Percentiles rank a stretch among this genome's conserved stretches.
Conservation (phyloP, 2,329 filamentous ascomycete genomes). For the Colletotrichum simmondsii region DNA sequence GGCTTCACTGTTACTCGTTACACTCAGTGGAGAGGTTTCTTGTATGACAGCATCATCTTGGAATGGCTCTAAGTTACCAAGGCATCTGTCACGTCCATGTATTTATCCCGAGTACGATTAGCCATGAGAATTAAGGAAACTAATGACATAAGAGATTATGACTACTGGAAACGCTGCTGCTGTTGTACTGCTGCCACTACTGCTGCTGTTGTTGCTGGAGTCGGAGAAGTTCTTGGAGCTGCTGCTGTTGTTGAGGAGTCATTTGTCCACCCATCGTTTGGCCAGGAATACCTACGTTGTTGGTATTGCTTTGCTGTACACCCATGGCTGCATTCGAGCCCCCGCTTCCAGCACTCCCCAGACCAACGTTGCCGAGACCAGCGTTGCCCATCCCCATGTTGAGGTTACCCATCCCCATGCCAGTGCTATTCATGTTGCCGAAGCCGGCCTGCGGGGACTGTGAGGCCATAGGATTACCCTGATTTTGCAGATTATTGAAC, state of each 20-base stretch:
- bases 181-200: not conserved
- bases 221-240: not conserved
- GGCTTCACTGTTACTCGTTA: constrained; percentile 24
- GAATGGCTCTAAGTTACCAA: constrained; percentile 16
- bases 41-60: constrained; percentile 32
- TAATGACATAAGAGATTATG: not conserved
- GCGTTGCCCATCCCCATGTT: not conserved
- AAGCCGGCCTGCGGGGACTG: not conserved
- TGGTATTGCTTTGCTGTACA: not conserved
- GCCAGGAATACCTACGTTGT: not conserved
- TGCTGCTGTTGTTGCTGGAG: not conserved
- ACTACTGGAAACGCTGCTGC: not conserved
- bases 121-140: not conserved
- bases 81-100: not conserved
- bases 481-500: not conserved
- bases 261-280: not conserved
- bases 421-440: not conserved
- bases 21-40: constrained; percentile 30
- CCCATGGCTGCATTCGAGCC: not conserved
- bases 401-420: not conserved
- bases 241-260: not conserved
- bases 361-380: not conserved
- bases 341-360: not conserved
- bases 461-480: not conserved
- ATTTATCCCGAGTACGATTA: not conserved